Conservation (phyloP, 2,329 filamentous ascomycete genomes). For the Ophiostoma sp. region DNA sequence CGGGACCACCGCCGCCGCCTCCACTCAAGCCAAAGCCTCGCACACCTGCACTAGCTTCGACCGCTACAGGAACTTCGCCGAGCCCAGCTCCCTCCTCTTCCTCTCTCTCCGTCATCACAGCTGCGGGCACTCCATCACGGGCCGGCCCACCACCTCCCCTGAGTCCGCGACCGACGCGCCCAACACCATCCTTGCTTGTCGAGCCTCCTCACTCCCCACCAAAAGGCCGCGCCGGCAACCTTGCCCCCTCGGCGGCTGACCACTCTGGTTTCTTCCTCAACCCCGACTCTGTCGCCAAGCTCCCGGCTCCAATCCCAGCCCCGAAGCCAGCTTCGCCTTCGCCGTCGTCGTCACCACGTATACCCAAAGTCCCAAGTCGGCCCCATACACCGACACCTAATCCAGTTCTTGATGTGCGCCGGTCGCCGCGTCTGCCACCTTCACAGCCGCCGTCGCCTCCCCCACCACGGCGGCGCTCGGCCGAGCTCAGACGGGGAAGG, state of each 20-base stretch:
- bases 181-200: slow-evolving; percentile 61
- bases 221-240: slow-evolving; percentile 39
- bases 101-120: not conserved
- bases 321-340: slow-evolving; percentile 23
- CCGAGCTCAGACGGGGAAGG: slow-evolving; percentile 45
- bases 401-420: slow-evolving; percentile 43
- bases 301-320: slow-evolving; percentile 30
- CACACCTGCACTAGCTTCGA: not conserved
- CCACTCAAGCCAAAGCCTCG: slow-evolving; percentile 38
- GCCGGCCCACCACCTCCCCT: slow-evolving; percentile 43
- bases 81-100: not conserved
- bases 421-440: slow-evolving; percentile 44
- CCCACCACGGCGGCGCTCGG: slow-evolving; percentile 58
- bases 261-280: slow-evolving; percentile 46
- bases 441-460: slow-evolving; percentile 58
- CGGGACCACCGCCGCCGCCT: slow-evolving; percentile 25
- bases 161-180: slow-evolving; percentile 38
- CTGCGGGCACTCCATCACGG: slow-evolving; percentile 35
- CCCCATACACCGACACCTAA: slow-evolving; percentile 52
- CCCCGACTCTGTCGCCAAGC: slow-evolving; percentile 41
- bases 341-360: slow-evolving; percentile 40
- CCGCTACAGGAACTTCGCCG: not conserved
- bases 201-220: slow-evolving; percentile 66
- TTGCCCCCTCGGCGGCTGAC: slow-evolving; percentile 35
- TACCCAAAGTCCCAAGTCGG: slow-evolving; percentile 51